Evolutionary conservation across 768 basidiomycete genomes (phyloP).

Genomic region (Strobilomyces confusus): DNA sequence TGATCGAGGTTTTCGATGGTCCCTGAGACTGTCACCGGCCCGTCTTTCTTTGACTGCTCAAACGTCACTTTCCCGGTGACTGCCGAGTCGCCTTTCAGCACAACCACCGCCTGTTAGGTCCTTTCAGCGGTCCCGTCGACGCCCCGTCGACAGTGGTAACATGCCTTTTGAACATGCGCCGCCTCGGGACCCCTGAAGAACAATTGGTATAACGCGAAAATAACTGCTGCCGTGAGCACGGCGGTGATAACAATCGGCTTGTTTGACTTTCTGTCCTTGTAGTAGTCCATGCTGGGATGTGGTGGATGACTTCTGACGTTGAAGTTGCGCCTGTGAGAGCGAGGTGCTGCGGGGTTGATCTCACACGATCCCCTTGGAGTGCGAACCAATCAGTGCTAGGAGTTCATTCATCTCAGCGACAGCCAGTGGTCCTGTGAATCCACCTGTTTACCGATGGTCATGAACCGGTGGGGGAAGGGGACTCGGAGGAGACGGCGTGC

Average conservation of each 20-base stretch:
- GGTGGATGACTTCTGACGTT: background rate
- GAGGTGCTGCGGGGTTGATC: background rate
- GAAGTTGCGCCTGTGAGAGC: background rate
- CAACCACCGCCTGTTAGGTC: conserved; percentile 46
- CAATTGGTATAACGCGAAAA: conserved; percentile 22
- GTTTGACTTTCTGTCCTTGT: conserved; percentile 20
- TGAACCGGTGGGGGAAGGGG: too few relatives aligned
- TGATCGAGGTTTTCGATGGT: conserved; percentile 57
- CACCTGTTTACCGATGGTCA: too few relatives aligned
- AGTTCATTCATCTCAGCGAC: too few relatives aligned
- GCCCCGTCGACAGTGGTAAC: background rate
- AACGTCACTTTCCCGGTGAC: conserved; percentile 67
- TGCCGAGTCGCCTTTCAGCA: conserved; percentile 56
- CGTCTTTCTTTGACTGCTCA: conserved; percentile 45
- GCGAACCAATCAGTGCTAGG: too few relatives aligned
- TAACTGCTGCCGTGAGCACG: conserved; percentile 5
- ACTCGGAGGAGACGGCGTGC: too few relatives aligned
- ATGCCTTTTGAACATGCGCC: conserved; percentile 22
- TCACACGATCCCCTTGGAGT: background rate
- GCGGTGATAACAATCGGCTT: conserved; percentile 14
- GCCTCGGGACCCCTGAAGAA: conserved; percentile 17
- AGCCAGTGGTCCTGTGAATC: too few relatives aligned
- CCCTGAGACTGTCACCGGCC: conserved; percentile 60
- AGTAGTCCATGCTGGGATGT: conserved; percentile 17
- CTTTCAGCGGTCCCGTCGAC: background rate